Evolutionary conservation across 306 rosid species (phyloP), one percentile per base, ranked within the genome.

Genomic region (Vigna unguiculata): DNA sequence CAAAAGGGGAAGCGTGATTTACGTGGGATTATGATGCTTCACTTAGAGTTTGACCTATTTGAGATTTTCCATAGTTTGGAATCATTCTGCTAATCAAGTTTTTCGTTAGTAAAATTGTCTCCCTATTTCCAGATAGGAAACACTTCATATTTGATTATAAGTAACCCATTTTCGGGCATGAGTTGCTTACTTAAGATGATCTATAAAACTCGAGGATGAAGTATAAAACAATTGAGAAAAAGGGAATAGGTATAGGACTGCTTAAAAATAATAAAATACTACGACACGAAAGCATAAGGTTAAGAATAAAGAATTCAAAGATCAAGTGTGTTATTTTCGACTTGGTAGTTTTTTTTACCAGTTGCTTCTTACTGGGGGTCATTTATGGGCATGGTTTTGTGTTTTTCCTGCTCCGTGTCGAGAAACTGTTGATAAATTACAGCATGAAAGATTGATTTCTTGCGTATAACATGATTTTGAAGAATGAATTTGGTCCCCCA

Each of bases 401-500:
- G 8, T 62, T 62, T 62, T 62, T 34, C 22, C 2, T 34, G 15
- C 38, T 16, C 47, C 1, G 36, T 62, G 34, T 62, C 24, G 1
- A 34, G 47, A 62, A 32, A n/a, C 38, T 32, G 32, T 51, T 51
- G 73, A 38, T 9, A 76, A 65, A 64, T 51, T 76, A 36, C 43
- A 36, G 25, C 38, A 64, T 52, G 30, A 38, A 75, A 45, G 9
- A 10, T 65, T 65, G 45, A 16, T 34, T 49, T 51, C 40, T 51
- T 5, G 32, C 12, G 22, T 20, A 13, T 71, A 38, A 53, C 24
- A 22, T 38, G 77, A 24, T 57, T 54, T 57, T 55, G 68, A 57
- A 40, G 40, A 57, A 55, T 57, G 58, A 41, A 28, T 40, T 4
- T 55, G 65, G 3, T 17, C 14, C n/a, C 14, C 67, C 10, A 49